These are phyloP conservation scores for Cicer pinnatifidum DNA, from an alignment of 306 rosid genomes.

Conservation along the genomic window DNA sequence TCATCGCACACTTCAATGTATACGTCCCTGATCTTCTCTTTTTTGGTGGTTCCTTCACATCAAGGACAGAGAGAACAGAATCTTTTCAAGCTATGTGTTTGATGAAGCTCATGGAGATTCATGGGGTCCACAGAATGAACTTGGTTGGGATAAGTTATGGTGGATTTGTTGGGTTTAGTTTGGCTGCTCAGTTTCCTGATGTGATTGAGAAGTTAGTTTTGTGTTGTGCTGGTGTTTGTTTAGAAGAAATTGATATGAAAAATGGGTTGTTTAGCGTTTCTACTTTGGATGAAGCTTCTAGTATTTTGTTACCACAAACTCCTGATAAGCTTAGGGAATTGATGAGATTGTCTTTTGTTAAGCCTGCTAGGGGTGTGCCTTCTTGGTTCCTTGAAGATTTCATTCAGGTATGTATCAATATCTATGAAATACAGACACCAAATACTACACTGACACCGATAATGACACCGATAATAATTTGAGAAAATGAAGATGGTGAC, in stretches of 20 bases:
- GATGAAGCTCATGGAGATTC: slow-evolving; percentile 57
- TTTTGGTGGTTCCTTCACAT: slow-evolving; percentile 69
- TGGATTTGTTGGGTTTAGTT: slow-evolving; percentile 68
- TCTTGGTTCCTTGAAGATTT: slow-evolving; percentile 66
- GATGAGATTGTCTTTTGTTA: slow-evolving; percentile 62
- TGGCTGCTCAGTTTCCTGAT: slow-evolving; percentile 69
- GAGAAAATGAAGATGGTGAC: too few relatives aligned
- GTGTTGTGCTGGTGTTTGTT: slow-evolving; percentile 75
- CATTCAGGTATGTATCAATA: slow-evolving; percentile 49
- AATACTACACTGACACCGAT: too few relatives aligned
- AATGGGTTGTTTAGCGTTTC: slow-evolving; percentile 66
- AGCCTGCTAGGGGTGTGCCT: slow-evolving; percentile 62
- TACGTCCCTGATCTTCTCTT: slow-evolving; percentile 82
- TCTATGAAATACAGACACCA: too few relatives aligned
- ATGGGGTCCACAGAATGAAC: slow-evolving; percentile 53
- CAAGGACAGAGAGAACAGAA: slow-evolving; percentile 58
- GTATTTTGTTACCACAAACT: slow-evolving; percentile 71
- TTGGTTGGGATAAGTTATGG: slow-evolving; percentile 84
- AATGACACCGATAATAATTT: too few relatives aligned
- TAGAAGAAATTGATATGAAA: slow-evolving; percentile 68
- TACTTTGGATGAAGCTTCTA: slow-evolving; percentile 62
- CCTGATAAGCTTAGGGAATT: slow-evolving; percentile 68
- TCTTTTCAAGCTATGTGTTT: slow-evolving; percentile 64
- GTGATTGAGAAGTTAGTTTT: slow-evolving; percentile 61
- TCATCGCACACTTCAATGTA: slow-evolving; percentile 56